phyloP scores from a whole-genome alignment of 1,284 basidiomycete species.

The Uromyces viciae-fabae region DNA sequence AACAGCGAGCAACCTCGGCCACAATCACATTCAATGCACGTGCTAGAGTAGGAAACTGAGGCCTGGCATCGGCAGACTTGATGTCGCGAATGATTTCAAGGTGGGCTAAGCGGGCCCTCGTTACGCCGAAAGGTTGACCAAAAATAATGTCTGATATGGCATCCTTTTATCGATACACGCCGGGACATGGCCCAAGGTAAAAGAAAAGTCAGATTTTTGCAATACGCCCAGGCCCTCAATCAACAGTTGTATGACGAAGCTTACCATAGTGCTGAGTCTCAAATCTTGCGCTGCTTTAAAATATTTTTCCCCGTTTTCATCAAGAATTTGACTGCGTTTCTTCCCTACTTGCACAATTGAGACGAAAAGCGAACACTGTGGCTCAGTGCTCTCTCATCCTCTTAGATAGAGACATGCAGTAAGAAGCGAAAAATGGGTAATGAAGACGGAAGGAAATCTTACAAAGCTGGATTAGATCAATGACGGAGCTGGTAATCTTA shows the following conservation, averaged over 20 bases:
- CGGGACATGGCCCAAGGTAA: neutral
- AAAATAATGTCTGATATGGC: conserved; percentile 21
- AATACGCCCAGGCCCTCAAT: neutral
- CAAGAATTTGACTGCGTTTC: neutral
- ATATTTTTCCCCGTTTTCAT: neutral
- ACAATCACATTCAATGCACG: conserved; percentile 12
- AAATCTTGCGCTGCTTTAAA: conserved; percentile 34
- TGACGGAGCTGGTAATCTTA: conserved; percentile 15
- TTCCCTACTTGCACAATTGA: no score
- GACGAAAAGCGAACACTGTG: no score
- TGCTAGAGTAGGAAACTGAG: conserved; percentile 6
- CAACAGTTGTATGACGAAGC: neutral
- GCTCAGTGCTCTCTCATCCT: no score
- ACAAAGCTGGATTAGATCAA: conserved; percentile 22
- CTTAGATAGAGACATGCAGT: no score
- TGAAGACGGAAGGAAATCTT: neutral
- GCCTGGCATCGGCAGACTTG: neutral
- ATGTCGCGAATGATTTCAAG: neutral
- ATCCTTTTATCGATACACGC: neutral
- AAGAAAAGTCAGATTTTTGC: neutral
- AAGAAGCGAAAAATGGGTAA: neutral
- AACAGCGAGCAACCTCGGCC: neutral
- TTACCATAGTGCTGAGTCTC: conserved; percentile 18
- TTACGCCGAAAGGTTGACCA: conserved; percentile 6
- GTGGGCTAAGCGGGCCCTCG: neutral